These are phyloP conservation scores for Cryoendolithus antarcticus DNA, from an alignment of 2,329 filamentous ascomycete species.

Conservation along the genomic window DNA sequence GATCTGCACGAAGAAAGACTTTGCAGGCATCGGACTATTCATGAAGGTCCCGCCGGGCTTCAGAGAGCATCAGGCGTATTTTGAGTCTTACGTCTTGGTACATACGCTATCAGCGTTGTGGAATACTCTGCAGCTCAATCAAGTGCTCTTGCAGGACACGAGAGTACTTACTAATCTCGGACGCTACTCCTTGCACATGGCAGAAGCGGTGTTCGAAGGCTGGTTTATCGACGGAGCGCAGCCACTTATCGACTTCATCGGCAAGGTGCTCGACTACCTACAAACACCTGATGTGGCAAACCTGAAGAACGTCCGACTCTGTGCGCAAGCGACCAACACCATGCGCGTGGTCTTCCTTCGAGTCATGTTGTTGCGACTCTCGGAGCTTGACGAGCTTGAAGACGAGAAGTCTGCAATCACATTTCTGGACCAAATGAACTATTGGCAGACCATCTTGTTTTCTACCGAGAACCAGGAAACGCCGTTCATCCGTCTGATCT, in stretches of 20 bases:
- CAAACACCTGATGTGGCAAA: conserved; percentile 70
- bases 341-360: conserved; percentile 69
- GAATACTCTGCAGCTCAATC: conserved; percentile 57
- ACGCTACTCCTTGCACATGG: conserved; percentile 66
- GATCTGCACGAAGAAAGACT: conserved; percentile 75
- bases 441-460: conserved; percentile 90
- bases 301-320: conserved; percentile 82
- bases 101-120: conserved; percentile 61
- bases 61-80: conserved; percentile 87
- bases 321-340: conserved; percentile 65
- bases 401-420: conserved; percentile 51
- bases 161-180: conserved; percentile 77
- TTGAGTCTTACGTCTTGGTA: conserved; percentile 77
- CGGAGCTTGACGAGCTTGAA: conserved; percentile 62
- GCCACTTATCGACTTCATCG: conserved; percentile 71
- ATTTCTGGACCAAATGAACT: conserved; percentile 75
- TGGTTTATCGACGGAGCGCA: conserved; percentile 90
- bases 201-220: conserved; percentile 86
- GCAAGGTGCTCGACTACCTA: conserved; percentile 74
- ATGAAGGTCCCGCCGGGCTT: conserved; percentile 84
- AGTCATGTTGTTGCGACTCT: conserved; percentile 67
- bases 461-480: conserved; percentile 64
- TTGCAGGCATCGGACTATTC: conserved; percentile 73
- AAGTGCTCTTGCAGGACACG: conserved; percentile 64
- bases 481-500: conserved; percentile 74